Conservation (phyloP, 192 early-diverging fungal genomes). For the Oehlia diaphana region DNA sequence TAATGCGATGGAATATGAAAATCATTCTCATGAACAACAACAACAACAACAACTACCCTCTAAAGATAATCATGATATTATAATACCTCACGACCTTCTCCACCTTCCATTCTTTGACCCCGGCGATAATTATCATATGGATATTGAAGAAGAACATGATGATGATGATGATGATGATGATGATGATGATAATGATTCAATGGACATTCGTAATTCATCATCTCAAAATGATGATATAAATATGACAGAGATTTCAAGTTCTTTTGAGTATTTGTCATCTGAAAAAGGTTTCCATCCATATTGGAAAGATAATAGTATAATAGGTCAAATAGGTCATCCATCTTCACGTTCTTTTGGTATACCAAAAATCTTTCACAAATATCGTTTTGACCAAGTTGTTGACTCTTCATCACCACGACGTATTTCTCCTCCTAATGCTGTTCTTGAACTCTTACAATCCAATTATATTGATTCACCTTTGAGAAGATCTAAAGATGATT, state of each 20-base stretch:
- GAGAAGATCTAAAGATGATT: constrained; percentile 16
- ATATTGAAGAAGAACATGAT: neutral
- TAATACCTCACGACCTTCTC: neutral
- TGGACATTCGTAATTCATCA: too few species aligned
- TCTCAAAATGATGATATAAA: constrained; percentile 21
- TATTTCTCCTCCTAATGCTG: neutral
- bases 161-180: constrained; percentile 6
- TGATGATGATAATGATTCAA: constrained; percentile 4
- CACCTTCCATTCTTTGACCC: neutral
- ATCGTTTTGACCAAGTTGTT: neutral
- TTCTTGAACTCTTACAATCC: neutral
- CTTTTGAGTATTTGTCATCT: neutral
- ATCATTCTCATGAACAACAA: neutral
- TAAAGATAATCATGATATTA: neutral
- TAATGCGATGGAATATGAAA: neutral
- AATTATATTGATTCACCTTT: neutral
- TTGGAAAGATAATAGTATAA: constrained; percentile 26
- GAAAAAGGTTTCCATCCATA: constrained; percentile 12
- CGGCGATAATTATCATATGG: neutral
- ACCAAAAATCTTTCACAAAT: neutral
- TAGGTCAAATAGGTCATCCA: neutral
- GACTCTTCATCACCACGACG: neutral
- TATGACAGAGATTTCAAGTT: neutral
- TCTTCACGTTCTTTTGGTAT: neutral
- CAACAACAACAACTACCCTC: neutral